phyloP scores from a whole-genome alignment of 73 alveolate species.

The Paramecium caudatum region DNA sequence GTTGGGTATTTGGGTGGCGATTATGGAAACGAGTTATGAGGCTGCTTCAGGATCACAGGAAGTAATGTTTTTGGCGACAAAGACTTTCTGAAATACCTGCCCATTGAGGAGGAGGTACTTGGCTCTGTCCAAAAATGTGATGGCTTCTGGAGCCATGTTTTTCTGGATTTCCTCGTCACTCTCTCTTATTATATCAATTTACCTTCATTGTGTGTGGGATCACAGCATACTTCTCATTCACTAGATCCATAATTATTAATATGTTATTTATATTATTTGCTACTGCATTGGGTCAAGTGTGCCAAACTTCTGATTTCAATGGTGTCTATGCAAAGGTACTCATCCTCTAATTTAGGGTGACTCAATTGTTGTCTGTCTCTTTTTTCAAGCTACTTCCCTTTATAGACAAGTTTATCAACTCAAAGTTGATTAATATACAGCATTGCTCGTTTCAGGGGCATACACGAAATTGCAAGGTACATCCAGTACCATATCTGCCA shows the following conservation, averaged over 20 bases:
- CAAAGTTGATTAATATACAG: neutral
- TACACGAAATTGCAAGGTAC: conserved; percentile 18
- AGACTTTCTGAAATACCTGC: neutral
- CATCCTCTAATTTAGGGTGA: too few relatives aligned
- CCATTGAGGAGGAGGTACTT: neutral
- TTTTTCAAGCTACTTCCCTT: neutral
- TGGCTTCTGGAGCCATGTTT: conserved; percentile 35
- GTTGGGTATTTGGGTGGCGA: neutral
- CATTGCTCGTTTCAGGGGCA: neutral
- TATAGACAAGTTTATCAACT: neutral
- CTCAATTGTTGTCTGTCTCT: too few relatives aligned
- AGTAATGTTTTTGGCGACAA: neutral
- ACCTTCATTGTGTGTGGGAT: conserved; percentile 27
- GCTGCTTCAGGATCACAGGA: conserved; percentile 4
- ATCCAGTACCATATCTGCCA: too few relatives aligned
- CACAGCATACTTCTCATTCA: conserved; percentile 36
- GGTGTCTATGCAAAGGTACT: too few relatives aligned
- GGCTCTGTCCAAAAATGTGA: conserved; percentile 8
- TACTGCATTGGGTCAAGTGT: neutral
- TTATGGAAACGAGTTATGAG: neutral
- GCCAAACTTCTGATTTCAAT: neutral
- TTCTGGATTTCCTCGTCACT: conserved; percentile 41
- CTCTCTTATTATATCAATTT: conserved; percentile 22
- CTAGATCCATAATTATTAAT: neutral
- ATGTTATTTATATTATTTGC: neutral